Evolutionary conservation across 2,329 filamentous ascomycete genomes (phyloP).

Genomic region (Lasiodiplodia theobromae): DNA sequence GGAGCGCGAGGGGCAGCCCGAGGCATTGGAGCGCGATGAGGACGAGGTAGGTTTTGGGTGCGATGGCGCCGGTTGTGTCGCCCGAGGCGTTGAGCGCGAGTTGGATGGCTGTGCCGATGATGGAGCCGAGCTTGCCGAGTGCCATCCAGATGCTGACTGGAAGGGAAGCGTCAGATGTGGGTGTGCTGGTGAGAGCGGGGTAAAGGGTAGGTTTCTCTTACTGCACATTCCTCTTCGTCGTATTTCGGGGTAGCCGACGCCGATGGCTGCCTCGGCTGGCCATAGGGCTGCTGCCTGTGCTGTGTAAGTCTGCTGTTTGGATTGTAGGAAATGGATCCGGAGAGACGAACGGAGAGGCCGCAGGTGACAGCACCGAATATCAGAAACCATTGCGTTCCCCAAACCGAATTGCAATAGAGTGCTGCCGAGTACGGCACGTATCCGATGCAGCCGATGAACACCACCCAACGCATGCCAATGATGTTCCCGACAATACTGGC

Average conservation of each 20-base stretch:
- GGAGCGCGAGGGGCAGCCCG: conserved; percentile 54
- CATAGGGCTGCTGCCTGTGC: conserved; percentile 50
- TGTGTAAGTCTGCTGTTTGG: conserved; percentile 5
- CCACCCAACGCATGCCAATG: conserved; percentile 51
- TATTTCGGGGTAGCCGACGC: conserved; percentile 55
- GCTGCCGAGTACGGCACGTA: conserved; percentile 43
- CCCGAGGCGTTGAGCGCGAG: conserved; percentile 57
- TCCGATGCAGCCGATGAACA: conserved; percentile 42
- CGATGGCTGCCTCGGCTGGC: conserved; percentile 52
- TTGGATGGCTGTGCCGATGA: conserved; percentile 61
- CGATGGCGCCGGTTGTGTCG: conserved; percentile 54
- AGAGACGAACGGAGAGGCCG: conserved; percentile 34
- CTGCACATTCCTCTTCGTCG: conserved; percentile 49
- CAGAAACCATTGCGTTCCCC: conserved; percentile 45
- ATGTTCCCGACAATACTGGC: conserved; percentile 37
- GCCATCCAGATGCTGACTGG: conserved; percentile 60
- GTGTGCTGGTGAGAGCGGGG: not conserved
- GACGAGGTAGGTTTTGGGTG: conserved; percentile 50
- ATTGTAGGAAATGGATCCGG: not conserved
- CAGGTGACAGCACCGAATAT: conserved; percentile 44
- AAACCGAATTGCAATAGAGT: conserved; percentile 41
- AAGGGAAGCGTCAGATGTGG: not conserved
- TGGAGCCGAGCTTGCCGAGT: conserved; percentile 60
- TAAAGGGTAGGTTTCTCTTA: not conserved
- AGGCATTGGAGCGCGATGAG: conserved; percentile 56